These are phyloP conservation scores for Mallotus japonicus DNA, from an alignment of 441 rosid species.

Conservation along the genomic window DNA sequence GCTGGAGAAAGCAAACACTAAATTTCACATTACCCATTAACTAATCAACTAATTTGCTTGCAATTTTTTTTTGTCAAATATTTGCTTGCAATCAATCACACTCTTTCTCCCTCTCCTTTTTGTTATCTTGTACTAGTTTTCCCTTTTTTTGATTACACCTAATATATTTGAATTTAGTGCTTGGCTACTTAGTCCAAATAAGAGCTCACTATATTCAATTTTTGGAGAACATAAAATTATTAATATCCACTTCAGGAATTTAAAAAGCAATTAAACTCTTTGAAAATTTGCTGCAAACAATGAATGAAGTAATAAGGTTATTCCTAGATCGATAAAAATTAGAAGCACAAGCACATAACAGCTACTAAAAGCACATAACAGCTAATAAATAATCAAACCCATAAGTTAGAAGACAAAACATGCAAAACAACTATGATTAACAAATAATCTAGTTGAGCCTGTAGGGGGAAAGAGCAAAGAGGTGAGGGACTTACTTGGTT, in stretches of 20 bases:
- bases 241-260: not conserved
- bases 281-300: no score
- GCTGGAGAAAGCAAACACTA: no score
- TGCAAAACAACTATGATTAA: not conserved
- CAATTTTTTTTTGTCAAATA: no score
- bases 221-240: not conserved
- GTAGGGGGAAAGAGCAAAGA: no score
- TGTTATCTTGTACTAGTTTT: not conserved
- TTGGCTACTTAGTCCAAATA: not conserved
- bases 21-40: not conserved
- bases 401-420: not conserved
- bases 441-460: not conserved
- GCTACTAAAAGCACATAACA: not conserved
- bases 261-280: no score
- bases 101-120: not conserved
- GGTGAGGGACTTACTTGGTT: conserved; percentile 23
- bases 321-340: not conserved
- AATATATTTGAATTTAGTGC: no score
- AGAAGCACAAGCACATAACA: not conserved
- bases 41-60: no score
- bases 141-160: no score
- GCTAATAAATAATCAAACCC: not conserved
- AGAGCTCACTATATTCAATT: not conserved
- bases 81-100: not conserved
- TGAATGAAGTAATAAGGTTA: not conserved